Conservation (phyloP, 2,329 filamentous ascomycete genomes). For the Verticillium nonalfalfae region DNA sequence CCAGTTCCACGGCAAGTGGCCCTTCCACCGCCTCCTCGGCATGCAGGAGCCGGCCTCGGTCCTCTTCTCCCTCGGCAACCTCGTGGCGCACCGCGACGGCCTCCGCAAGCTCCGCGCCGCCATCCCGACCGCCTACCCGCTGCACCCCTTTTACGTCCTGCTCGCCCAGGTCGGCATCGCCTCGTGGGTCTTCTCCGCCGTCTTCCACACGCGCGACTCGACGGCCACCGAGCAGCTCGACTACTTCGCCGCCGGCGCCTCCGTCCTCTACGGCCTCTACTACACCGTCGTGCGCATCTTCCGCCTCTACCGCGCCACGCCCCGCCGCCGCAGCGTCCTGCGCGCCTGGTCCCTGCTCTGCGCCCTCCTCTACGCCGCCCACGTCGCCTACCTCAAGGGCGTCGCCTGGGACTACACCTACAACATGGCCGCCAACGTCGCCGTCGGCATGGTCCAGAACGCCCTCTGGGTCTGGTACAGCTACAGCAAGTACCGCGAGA, state of each 20-base stretch:
- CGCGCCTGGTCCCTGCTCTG: slow-evolving; percentile 74
- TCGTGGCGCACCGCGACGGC: slow-evolving; percentile 76
- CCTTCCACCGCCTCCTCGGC: slow-evolving; percentile 82
- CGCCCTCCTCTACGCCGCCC: slow-evolving; percentile 60
- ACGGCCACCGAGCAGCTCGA: slow-evolving; percentile 83
- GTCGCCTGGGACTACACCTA: slow-evolving; percentile 94
- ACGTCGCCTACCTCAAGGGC: slow-evolving; percentile 78
- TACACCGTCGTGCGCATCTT: slow-evolving; percentile 79
- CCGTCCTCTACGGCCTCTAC: slow-evolving; percentile 86
- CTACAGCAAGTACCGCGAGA: slow-evolving; percentile 63
- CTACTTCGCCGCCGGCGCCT: slow-evolving; percentile 89
- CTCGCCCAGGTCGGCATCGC: slow-evolving; percentile 77
- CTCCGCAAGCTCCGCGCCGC: slow-evolving; percentile 61
- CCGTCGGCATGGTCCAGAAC: slow-evolving; percentile 73
- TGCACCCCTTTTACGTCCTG: slow-evolving; percentile 73
- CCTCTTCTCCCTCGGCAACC: slow-evolving; percentile 88
- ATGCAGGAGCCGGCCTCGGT: slow-evolving; percentile 95
- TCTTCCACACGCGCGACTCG: slow-evolving; percentile 93
- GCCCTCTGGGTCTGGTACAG: slow-evolving; percentile 82
- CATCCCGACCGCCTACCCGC: slow-evolving; percentile 66
- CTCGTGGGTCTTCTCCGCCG: slow-evolving; percentile 81
- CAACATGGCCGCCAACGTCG: slow-evolving; percentile 95
- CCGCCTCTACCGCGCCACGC: slow-evolving; percentile 59
- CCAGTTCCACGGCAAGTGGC: slow-evolving; percentile 99
- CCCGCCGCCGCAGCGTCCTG: slow-evolving; percentile 43